A percentile compares a stretch with the other conserved stretches of the same genome.
Conservation (phyloP, 768 basidiomycete genomes). For the Dentipellis fragilis region DNA sequence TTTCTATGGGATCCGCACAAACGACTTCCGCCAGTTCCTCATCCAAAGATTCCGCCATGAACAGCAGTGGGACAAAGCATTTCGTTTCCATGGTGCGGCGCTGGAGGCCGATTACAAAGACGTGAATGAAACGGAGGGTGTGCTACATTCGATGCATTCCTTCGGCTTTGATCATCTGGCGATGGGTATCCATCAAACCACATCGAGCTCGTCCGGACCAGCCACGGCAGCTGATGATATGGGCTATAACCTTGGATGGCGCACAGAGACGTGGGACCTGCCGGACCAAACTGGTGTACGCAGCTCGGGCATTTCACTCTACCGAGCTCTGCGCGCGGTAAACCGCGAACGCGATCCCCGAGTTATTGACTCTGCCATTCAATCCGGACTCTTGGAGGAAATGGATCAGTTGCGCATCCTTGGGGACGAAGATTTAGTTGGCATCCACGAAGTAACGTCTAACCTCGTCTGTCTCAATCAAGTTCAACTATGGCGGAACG, state of each 20-base stretch:
- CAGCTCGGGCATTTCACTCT: constrained; percentile 51
- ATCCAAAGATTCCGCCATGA: constrained; percentile 88
- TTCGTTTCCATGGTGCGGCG: constrained; percentile 80
- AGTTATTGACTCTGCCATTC: constrained; percentile 38
- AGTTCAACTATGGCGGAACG: constrained; percentile 51
- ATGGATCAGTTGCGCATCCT: constrained; percentile 53
- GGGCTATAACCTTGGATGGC: constrained; percentile 82
- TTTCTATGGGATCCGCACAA: constrained; percentile 86
- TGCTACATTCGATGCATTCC: constrained; percentile 73
- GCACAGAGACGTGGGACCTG: constrained; percentile 92
- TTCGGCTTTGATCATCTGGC: constrained; percentile 92
- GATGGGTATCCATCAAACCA: constrained; percentile 46
- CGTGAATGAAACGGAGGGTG: constrained; percentile 42
- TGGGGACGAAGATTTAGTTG: constrained; percentile 71
- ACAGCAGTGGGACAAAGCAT: constrained; percentile 84
- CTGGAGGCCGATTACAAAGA: constrained; percentile 50
- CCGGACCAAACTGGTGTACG: constrained; percentile 45
- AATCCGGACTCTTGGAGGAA: constrained; percentile 44
- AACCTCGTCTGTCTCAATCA: constrained; percentile 80
- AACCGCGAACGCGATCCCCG: constrained; percentile 61
- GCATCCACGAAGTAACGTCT: constrained; percentile 57
- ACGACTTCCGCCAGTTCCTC: constrained; percentile 70
- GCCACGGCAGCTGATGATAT: constrained; percentile 31
- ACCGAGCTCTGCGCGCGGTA: constrained; percentile 71
- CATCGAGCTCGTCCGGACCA: constrained; percentile 23